phyloP scores from a whole-genome alignment of 306 rosid genomes.

The Glycine soja region DNA sequence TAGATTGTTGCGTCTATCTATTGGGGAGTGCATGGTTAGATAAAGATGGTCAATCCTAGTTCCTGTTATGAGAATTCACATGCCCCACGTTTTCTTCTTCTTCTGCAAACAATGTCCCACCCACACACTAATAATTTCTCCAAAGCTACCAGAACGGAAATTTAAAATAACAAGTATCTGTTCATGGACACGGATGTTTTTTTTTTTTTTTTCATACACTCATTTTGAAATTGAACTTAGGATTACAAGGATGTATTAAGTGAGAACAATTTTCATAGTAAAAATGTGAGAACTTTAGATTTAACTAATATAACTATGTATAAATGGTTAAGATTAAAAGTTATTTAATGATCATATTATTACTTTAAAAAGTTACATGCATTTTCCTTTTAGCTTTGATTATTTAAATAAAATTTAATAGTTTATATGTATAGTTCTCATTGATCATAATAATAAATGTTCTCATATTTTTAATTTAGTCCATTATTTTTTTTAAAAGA shows the following conservation, averaged over 20 bases:
- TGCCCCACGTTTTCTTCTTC: background rate
- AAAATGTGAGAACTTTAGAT: no score
- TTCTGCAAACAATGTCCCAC: background rate
- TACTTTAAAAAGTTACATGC: no score
- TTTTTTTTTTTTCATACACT: background rate
- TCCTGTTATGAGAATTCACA: slow-evolving; percentile 8
- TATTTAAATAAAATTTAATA: no score
- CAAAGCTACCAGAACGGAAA: background rate
- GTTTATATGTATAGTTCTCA: no score
- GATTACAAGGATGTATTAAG: background rate
- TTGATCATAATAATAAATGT: no score
- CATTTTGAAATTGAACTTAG: background rate
- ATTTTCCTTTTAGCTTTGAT: no score
- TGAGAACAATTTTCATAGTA: no score
- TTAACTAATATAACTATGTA: no score
- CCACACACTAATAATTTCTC: background rate
- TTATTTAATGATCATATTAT: no score
- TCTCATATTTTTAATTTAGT: no score
- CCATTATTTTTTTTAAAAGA: no score
- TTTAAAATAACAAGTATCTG: background rate
- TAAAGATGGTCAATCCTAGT: background rate
- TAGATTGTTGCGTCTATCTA: background rate
- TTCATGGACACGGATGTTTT: background rate
- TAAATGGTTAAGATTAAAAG: no score
- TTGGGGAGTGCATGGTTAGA: slow-evolving; percentile 1